Conservation (phyloP, 2,329 filamentous ascomycete genomes). For the Hymenoscyphus repandus region DNA sequence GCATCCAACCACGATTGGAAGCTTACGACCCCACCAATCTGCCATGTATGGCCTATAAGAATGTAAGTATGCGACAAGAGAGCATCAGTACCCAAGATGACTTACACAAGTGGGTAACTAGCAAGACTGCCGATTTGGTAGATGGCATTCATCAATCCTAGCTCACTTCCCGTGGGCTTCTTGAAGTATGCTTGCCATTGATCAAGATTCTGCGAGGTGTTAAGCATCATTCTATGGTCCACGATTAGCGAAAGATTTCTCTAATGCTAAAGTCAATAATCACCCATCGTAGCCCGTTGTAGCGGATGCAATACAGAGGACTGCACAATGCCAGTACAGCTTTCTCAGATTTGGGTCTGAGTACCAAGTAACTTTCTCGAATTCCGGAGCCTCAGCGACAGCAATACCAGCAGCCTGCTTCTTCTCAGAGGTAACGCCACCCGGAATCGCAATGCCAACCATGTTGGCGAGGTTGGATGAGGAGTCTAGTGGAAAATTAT, state of each 20-base stretch:
- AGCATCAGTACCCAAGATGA: not conserved
- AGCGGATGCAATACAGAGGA: conserved; percentile 55
- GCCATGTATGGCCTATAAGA: conserved; percentile 38
- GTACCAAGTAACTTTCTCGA: conserved; percentile 52
- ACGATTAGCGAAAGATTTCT: not conserved
- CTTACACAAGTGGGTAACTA: conserved; percentile 32
- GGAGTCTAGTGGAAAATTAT: not conserved
- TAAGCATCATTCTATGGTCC: conserved; percentile 43
- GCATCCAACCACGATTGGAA: conserved; percentile 38
- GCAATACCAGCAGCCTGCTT: conserved; percentile 21
- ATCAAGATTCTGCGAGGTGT: conserved; percentile 53
- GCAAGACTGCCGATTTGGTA: conserved; percentile 38
- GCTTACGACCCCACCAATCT: conserved; percentile 39
- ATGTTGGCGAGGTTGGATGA: conserved; percentile 3
- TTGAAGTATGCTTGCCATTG: conserved; percentile 47
- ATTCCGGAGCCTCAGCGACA: conserved; percentile 42
- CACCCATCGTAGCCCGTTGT: conserved; percentile 58
- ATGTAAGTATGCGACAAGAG: conserved; percentile 8
- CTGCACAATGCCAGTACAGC: conserved; percentile 47
- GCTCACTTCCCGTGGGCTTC: conserved; percentile 33
- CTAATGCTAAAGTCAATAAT: not conserved
- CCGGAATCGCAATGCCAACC: conserved; percentile 4
- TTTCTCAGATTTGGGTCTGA: conserved; percentile 51
- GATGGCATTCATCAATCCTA: conserved; percentile 41
- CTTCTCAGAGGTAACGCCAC: not conserved